Conservation (phyloP, 495 filamentous ascomycete genomes). For the Penicillium taxi region DNA sequence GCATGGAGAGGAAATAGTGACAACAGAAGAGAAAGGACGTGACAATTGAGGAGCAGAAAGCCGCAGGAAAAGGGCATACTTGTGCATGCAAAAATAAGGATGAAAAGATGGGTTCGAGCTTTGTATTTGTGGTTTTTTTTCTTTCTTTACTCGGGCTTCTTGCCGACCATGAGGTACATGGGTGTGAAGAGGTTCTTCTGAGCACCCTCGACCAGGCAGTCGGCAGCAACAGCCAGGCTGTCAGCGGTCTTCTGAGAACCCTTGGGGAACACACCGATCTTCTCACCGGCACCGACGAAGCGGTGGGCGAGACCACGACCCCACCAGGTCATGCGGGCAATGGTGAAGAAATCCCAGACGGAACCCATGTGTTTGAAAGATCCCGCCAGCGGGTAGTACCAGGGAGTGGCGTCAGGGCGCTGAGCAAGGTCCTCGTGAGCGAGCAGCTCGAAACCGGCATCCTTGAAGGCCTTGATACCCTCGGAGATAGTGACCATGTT, state of each 20-base stretch:
- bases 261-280: conserved; percentile 60
- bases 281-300: conserved; percentile 74
- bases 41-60: background rate
- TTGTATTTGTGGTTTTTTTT: too few relatives aligned
- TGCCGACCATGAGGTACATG: conserved; percentile 97
- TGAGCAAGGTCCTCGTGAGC: conserved; percentile 87
- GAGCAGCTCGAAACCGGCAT: conserved; percentile 78
- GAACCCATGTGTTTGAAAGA: conserved; percentile 74
- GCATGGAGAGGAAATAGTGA: conserved; percentile 8
- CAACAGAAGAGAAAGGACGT: conserved; percentile 1
- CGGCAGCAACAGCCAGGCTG: conserved; percentile 72
- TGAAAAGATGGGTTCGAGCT: background rate
- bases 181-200: conserved; percentile 94
- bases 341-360: conserved; percentile 72
- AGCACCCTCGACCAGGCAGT: conserved; percentile 82
- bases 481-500: conserved; percentile 95
- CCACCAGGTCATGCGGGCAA: conserved; percentile 83
- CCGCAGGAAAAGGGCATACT: background rate
- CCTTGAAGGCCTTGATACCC: conserved; percentile 75
- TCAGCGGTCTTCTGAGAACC: conserved; percentile 97
- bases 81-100: background rate
- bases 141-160: conserved; percentile 60
- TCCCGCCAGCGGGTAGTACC: conserved; percentile 91
- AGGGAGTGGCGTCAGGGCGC: conserved; percentile 68
- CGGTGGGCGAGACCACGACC: conserved; percentile 70